Evolutionary conservation across 2,329 filamentous ascomycete species (phyloP).

Genomic region (Ceratocystis ficicola): DNA sequence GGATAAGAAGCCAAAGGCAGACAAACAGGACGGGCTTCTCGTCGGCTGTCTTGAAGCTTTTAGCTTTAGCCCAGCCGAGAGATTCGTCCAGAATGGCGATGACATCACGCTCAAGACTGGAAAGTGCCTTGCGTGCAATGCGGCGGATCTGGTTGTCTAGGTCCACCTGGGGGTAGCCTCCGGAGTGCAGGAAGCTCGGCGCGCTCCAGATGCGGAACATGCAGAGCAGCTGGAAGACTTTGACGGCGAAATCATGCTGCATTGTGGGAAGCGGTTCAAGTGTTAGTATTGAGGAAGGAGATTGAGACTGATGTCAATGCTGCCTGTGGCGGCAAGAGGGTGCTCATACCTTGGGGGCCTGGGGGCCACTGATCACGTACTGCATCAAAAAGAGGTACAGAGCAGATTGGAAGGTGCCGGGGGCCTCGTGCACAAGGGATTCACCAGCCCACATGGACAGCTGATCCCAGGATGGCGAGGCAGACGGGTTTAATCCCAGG

Average conservation of each 20-base stretch:
- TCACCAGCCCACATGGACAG: constrained; percentile 32
- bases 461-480: constrained; percentile 28
- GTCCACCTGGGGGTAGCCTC: constrained; percentile 22
- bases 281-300: not conserved
- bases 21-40: constrained; percentile 38
- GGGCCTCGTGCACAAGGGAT: constrained; percentile 30
- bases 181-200: constrained; percentile 33
- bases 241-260: constrained; percentile 34
- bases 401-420: constrained; percentile 28
- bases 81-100: constrained; percentile 33
- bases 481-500: constrained; percentile 12
- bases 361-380: constrained; percentile 28
- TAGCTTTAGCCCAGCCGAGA: constrained; percentile 29
- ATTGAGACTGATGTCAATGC: constrained; percentile 18
- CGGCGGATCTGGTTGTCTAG: constrained; percentile 32
- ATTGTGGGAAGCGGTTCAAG: constrained; percentile 9
- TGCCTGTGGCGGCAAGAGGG: not conserved
- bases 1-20: constrained; percentile 39
- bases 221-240: constrained; percentile 38
- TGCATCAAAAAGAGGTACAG: constrained; percentile 31
- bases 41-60: constrained; percentile 29
- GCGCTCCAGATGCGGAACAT: constrained; percentile 41
- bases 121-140: constrained; percentile 32
- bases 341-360: constrained; percentile 31
- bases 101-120: constrained; percentile 32